Base-by-base conservation (phyloP, 2,329 filamentous ascomycete genomes). In the Plectosphaerella cucumerina region DNA sequence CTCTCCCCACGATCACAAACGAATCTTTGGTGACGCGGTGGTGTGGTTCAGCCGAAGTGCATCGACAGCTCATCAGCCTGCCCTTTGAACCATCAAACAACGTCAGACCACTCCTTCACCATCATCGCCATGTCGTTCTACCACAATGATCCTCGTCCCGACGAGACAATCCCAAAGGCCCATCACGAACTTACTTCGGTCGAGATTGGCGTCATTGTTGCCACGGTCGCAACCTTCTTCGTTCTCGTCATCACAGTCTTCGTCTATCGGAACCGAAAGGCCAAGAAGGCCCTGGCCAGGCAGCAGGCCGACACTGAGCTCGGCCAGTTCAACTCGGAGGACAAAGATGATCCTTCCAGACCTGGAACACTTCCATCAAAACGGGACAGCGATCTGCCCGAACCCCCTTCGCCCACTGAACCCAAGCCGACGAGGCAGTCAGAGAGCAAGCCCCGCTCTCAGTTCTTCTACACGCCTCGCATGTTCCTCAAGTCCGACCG, bases 121-220 rank as follows among this genome's bases (percentile, higher is more conserved):
- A 22, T n/a, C 44, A 8, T 18, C 48, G 37, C 11, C 34, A 56
- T 56, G 54, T 56, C 54, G 22, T 56, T 56, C 45, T 56, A 48
- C 45, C 48, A 55, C 31, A 51, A 53, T 44, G 50, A 56, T 47
- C 48, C 50, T 14, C 50, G 55, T 18, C 50, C 47, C 2, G 46
- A 54, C 39, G 44, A 56, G 34, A 45, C 46, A 18, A 45, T 54
- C 6, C 49, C 54, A 8, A 47, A 48, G 22, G 46, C 55, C 22
- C 47, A 50, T 6, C 48, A 51, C 17, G 51, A 47, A 42, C 62
- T 63, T 51, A 60, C 55, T 8, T 47, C 57, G 18, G 47, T 60
- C 23, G 64, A 66, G 47, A 59, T 65, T 31, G 64, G 58, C 4
- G 53, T 63, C 48, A 58, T 66, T n/a, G 53, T 58, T 21, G 61